phyloP scores from a whole-genome alignment of 495 filamentous ascomycete species.

The Tuber magnatum region DNA sequence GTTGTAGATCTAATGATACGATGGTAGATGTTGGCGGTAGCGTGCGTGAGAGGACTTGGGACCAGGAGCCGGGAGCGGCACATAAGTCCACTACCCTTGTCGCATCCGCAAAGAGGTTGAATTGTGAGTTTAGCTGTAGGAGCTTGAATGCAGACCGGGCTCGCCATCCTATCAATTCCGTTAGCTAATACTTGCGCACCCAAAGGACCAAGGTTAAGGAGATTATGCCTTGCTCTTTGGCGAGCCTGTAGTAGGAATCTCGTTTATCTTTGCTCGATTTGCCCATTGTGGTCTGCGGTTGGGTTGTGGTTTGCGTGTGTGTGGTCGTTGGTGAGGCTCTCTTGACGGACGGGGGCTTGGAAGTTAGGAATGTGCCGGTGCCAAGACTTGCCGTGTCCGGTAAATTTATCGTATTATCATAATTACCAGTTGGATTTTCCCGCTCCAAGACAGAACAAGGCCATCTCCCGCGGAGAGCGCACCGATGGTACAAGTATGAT shows the following conservation, averaged over 20 bases:
- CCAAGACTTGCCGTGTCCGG: not conserved
- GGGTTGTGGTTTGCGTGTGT: not conserved
- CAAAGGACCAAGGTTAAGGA: not conserved
- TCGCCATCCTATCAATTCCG: conserved; percentile 58
- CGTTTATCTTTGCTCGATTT: conserved; percentile 99
- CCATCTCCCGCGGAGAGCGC: not conserved
- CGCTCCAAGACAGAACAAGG: not conserved
- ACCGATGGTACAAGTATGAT: no score
- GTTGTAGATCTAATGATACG: conserved; percentile 89
- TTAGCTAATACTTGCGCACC: conserved; percentile 8
- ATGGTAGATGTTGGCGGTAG: conserved; percentile 53
- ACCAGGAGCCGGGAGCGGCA: conserved; percentile 93
- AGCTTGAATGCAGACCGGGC: conserved; percentile 95
- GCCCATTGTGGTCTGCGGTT: conserved; percentile 56
- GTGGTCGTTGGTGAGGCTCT: not conserved
- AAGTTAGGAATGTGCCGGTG: not conserved
- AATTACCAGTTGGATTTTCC: rapidly evolving
- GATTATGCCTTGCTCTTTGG: conserved; percentile 73
- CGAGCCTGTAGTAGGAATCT: conserved; percentile 93
- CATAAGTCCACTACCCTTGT: conserved; percentile 86
- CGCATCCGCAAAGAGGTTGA: conserved; percentile 70
- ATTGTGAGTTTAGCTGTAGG: conserved; percentile 85
- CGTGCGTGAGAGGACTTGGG: conserved; percentile 85
- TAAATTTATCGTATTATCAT: no score
- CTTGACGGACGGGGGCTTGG: not conserved